These are phyloP conservation scores for Citrus mangshanensis DNA, from an alignment of 345 rosid species.

Conservation along the genomic window DNA sequence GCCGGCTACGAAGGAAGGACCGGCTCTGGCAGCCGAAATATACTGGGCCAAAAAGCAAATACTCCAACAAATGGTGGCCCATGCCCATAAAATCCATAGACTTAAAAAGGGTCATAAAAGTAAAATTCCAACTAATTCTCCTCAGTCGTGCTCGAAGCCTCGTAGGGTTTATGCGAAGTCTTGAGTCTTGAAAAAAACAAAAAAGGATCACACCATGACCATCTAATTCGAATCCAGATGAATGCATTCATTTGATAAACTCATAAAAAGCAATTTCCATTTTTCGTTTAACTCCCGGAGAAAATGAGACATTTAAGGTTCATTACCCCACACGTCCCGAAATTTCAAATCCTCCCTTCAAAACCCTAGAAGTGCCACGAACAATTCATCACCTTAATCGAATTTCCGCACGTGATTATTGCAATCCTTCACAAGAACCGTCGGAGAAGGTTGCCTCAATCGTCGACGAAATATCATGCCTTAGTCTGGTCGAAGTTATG, in stretches of 20 bases:
- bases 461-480: slow-evolving; percentile 62
- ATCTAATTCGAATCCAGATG: background rate
- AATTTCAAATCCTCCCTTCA: slow-evolving; percentile 17
- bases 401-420: slow-evolving; percentile 16
- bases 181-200: background rate
- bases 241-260: background rate
- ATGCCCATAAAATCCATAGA: background rate
- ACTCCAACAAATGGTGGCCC: background rate
- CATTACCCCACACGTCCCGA: slow-evolving; percentile 38
- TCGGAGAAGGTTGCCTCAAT: slow-evolving; percentile 52
- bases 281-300: background rate
- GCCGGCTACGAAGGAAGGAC: background rate
- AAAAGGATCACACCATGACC: too few relatives aligned
- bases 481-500: slow-evolving; percentile 71
- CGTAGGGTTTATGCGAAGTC: slow-evolving; percentile 2
- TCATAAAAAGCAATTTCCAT: background rate
- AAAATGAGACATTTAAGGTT: slow-evolving; percentile 46
- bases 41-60: background rate
- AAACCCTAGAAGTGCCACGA: background rate
- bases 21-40: background rate
- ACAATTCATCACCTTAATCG: slow-evolving; percentile 16
- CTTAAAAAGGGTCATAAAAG: background rate
- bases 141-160: too few relatives aligned
- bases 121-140: background rate
- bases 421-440: slow-evolving; percentile 15